Conservation (phyloP, 2,329 filamentous ascomycete species). For the Sporothrix phasma region DNA sequence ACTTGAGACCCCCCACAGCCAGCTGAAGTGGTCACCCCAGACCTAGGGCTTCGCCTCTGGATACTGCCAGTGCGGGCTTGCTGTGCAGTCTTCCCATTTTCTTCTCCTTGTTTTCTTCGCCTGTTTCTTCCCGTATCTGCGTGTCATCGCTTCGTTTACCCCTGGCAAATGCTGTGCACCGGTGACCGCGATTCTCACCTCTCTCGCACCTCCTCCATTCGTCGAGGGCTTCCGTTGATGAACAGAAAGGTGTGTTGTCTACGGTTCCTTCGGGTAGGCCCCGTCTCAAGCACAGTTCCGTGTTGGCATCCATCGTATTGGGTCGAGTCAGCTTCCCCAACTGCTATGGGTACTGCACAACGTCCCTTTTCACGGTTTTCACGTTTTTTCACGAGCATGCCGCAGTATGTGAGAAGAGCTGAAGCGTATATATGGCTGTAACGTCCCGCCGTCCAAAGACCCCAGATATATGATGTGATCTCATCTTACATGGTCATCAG, state of each 20-base stretch:
- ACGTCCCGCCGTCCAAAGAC: background rate
- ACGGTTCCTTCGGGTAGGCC: background rate
- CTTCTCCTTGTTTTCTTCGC: background rate
- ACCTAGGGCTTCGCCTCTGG: background rate
- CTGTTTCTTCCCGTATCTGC: conserved; percentile 8
- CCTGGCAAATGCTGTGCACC: conserved; percentile 11
- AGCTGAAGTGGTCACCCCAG: background rate
- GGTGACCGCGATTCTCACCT: background rate
- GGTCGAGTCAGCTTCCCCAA: background rate
- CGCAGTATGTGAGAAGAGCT: background rate
- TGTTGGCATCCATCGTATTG: background rate
- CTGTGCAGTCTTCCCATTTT: background rate
- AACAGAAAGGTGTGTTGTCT: background rate
- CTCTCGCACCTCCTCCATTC: background rate
- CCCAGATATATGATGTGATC: background rate
- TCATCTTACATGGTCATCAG: background rate
- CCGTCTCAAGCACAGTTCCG: background rate
- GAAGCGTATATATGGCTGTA: conserved; percentile 12
- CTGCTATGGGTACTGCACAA: background rate
- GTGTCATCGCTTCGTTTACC: conserved; percentile 13
- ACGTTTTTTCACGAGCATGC: too few relatives aligned
- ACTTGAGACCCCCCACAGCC: background rate
- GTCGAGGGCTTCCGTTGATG: background rate
- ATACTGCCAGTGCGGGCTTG: conserved; percentile 2
- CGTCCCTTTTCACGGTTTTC: too few relatives aligned